These are phyloP conservation scores for Sicyos edulis DNA, from an alignment of 306 rosid species.

Conservation along the genomic window DNA sequence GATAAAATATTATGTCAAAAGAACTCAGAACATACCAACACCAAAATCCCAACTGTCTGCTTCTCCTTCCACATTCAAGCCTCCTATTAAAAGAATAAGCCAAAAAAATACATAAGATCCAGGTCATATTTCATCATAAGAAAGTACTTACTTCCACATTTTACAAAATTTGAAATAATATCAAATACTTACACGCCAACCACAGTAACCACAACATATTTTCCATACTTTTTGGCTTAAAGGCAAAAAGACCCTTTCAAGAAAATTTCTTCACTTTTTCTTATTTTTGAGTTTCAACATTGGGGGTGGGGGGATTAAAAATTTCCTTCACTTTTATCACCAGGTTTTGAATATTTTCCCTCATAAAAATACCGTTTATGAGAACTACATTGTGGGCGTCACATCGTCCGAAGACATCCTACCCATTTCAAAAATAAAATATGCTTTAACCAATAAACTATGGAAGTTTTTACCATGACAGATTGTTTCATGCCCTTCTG, in stretches of 20 bases:
- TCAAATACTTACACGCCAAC: background rate
- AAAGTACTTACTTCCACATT: background rate
- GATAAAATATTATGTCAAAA: background rate
- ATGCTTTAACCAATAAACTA: background rate
- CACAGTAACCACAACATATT: background rate
- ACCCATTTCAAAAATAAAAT: background rate
- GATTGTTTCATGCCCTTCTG: slow-evolving; percentile 9
- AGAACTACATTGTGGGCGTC: background rate
- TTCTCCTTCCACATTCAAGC: slow-evolving; percentile 93
- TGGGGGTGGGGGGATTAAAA: no score
- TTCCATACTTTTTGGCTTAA: background rate
- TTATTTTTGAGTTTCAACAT: no score
- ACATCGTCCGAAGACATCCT: background rate
- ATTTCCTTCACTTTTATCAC: background rate
- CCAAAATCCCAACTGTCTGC: slow-evolving; percentile 96
- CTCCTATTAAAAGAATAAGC: slow-evolving; percentile 43
- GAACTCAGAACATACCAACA: slow-evolving; percentile 51
- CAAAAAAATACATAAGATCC: background rate
- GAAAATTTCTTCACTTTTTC: background rate
- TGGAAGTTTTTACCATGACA: background rate
- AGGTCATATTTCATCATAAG: background rate
- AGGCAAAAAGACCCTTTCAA: background rate
- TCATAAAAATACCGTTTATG: background rate
- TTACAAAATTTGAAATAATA: background rate
- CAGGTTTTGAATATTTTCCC: background rate